Evolutionary conservation across 768 basidiomycete genomes (phyloP).

Genomic region (Phaeotremella skinneri): DNA sequence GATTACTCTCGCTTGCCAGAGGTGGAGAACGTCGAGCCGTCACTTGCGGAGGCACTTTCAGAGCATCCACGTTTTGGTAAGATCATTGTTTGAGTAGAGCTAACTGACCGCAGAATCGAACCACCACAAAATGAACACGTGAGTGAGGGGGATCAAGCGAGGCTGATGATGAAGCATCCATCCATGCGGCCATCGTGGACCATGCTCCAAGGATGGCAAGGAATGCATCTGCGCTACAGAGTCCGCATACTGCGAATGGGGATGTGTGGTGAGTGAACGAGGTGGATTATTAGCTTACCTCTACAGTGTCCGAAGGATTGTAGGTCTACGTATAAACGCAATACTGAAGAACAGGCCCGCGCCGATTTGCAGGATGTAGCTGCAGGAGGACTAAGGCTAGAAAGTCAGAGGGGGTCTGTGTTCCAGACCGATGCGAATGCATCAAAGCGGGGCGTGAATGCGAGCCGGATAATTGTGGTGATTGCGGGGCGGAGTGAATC

Average conservation of each 20-base stretch:
- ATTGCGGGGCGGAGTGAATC: background rate
- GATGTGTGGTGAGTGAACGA: background rate
- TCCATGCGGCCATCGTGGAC: background rate
- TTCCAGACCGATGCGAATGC: background rate
- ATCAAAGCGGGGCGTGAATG: constrained; percentile 1
- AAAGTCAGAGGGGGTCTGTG: background rate
- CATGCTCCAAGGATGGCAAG: background rate
- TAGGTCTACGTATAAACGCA: background rate
- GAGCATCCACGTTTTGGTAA: background rate
- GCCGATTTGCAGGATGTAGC: background rate
- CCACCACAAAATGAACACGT: background rate
- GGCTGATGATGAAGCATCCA: background rate
- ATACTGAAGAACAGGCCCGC: background rate
- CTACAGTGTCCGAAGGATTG: background rate
- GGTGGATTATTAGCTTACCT: too few species aligned
- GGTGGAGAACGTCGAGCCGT: too few species aligned
- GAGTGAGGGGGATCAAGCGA: background rate
- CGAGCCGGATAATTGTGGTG: constrained; percentile 3
- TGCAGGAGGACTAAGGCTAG: background rate
- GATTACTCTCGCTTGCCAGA: too few species aligned
- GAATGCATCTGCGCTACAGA: background rate
- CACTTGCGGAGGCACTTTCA: too few species aligned
- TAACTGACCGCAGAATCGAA: background rate
- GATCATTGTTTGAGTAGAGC: background rate
- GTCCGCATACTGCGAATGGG: background rate